Conservation (phyloP, 1,284 basidiomycete species). For the Ganoderma lingzhi region DNA sequence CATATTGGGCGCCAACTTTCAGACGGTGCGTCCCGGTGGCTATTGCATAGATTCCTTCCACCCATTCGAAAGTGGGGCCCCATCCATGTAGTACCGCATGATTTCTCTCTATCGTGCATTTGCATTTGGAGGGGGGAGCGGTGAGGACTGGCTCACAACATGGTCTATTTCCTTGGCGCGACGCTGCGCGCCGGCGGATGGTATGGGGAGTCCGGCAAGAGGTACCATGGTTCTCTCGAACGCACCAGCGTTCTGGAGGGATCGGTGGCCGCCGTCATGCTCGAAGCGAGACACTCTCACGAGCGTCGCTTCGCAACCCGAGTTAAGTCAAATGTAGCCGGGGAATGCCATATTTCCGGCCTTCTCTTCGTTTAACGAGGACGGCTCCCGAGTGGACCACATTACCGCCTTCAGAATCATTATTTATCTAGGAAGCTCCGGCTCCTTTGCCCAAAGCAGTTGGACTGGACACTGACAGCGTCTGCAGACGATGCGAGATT, state of each 20-base stretch:
- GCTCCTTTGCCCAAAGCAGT: not conserved
- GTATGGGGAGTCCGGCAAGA: not conserved
- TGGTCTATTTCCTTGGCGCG: not conserved
- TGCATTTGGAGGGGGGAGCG: not conserved
- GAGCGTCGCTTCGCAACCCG: not conserved
- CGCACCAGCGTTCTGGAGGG: not conserved
- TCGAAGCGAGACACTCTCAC: not conserved
- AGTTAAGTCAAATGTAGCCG: not conserved
- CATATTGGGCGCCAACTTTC: not conserved
- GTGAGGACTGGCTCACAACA: not conserved
- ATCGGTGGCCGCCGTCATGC: not conserved
- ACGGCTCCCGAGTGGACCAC: not conserved
- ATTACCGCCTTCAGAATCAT: not conserved
- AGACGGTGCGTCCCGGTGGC: not conserved
- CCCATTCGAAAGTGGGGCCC: not conserved
- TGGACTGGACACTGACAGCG: not conserved
- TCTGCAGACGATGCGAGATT: not conserved
- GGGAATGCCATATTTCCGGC: not conserved
- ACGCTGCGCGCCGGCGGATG: not conserved
- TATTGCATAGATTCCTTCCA: not conserved
- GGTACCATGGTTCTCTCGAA: not conserved
- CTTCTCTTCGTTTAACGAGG: slow-evolving; percentile 2
- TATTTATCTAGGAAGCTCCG: not conserved
- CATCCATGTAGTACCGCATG: not conserved
- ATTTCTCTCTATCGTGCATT: not conserved